Evolutionary conservation across 495 filamentous ascomycete species (phyloP), one percentile per base, ranked within the genome.

Genomic region (Talaromyces stipitatus): DNA sequence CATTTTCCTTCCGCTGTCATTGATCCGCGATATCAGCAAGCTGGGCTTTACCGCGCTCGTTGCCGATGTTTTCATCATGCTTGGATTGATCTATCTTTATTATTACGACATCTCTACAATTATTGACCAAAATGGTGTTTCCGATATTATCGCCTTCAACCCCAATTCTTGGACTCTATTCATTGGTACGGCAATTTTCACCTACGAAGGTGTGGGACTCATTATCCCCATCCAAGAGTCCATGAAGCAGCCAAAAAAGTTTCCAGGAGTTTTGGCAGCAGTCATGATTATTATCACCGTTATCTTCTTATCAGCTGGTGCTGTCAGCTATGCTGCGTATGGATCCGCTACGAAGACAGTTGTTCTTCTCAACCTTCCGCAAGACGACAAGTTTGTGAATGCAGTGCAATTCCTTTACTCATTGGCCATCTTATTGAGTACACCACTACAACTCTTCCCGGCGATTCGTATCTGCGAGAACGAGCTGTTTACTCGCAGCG

Each of bases 171-270:
- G 94, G 94, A 96, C 92, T 0, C 82, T 97, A 30, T 96, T 97
- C 69, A 97, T 98, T 63, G 94, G 94, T 61, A 97, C 94, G 7
- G 95, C 94, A 18, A 97, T 98, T 62, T 98, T 98, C 76, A 98
- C 94, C 4, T 98, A 96, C 61, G 94, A 98, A 66, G 94, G 94
- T 18, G 91, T 98, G 61, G 94, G 94, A 18, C 81, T 98, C n/a
- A 96, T 98, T 71, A 96, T 98, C 57, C 94, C 94, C 2, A 97
- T 98, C 57, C 95, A 98, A 71, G 90, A 94, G 65, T 94, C 91
- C 2, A 98, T 98, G 94, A 86, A 83, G 65, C 76, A 89, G 48
- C 94, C 90, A 1, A 78, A 84, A 52, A 90, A 95, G 64, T 97
- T 98, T 66, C 90, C 92, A 22, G 80, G 77, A 55, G 89, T 98